Conservation (phyloP, 208 protist genomes). For the Strigomonas galati region DNA sequence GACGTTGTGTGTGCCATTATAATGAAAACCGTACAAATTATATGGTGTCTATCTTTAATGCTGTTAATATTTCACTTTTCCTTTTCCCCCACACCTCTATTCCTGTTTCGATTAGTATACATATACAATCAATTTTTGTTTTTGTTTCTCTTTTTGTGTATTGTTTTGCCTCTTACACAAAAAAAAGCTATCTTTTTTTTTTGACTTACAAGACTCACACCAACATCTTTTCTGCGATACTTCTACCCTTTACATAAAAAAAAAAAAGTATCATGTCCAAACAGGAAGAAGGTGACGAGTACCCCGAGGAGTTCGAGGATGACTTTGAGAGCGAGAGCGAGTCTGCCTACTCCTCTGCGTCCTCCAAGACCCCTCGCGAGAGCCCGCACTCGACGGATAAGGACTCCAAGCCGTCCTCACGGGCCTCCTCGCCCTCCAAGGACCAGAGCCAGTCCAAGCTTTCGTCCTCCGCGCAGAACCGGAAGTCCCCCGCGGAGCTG, state of each 20-base stretch:
- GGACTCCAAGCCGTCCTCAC: neutral
- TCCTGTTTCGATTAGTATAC: too few relatives aligned
- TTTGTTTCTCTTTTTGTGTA: too few relatives aligned
- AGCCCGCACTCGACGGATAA: neutral
- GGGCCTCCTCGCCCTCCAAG: neutral
- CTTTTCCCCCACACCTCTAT: too few relatives aligned
- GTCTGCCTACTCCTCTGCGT: slow-evolving; percentile 10
- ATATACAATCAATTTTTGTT: too few relatives aligned
- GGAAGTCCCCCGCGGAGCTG: neutral
- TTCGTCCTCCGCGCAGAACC: neutral
- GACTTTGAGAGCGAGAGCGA: slow-evolving; percentile 34
- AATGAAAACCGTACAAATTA: too few relatives aligned
- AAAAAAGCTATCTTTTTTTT: too few relatives aligned
- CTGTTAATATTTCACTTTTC: too few relatives aligned
- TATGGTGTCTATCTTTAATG: too few relatives aligned
- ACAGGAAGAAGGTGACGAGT: slow-evolving; percentile 19
- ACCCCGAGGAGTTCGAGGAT: slow-evolving; percentile 36
- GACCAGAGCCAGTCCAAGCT: neutral
- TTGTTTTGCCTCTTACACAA: too few relatives aligned
- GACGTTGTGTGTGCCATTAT: too few relatives aligned
- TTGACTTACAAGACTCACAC: too few relatives aligned
- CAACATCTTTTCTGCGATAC: slow-evolving; percentile 7
- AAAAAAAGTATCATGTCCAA: neutral
- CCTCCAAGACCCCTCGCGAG: neutral
- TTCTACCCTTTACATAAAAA: neutral